These are phyloP conservation scores for Trichoderma sp. DNA, from an alignment of 2,329 filamentous ascomycete species.

Conservation along the genomic window DNA sequence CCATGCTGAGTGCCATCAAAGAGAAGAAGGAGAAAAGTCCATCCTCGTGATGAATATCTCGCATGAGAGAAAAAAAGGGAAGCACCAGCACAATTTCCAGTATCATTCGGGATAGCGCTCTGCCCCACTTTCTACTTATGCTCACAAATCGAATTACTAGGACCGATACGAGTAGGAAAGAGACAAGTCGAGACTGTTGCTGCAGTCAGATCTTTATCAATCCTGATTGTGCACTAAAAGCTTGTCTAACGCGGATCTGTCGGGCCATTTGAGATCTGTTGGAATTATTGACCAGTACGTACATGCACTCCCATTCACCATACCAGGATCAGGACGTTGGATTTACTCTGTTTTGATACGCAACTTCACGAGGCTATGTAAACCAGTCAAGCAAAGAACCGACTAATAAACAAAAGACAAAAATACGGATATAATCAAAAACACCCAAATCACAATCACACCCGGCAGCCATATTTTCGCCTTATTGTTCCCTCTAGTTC, in stretches of 20 bases:
- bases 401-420: not conserved
- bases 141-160: constrained; percentile 2
- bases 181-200: not conserved
- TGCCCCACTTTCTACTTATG: not conserved
- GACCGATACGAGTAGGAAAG: not conserved
- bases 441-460: not conserved
- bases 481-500: constrained; percentile 2
- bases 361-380: not conserved
- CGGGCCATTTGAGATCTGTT: not conserved
- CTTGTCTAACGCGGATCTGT: not conserved
- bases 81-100: not conserved
- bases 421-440: not conserved
- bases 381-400: not conserved
- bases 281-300: not conserved
- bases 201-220: constrained; percentile 21
- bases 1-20: not conserved
- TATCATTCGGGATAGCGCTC: constrained; percentile 2
- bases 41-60: constrained; percentile 15
- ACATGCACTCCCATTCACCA: not conserved
- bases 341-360: not conserved
- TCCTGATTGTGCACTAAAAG: not conserved
- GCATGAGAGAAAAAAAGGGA: not conserved
- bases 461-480: constrained; percentile 9
- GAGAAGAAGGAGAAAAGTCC: not conserved
- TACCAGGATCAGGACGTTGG: not conserved